A percentile compares a stretch with the other conserved stretches of the same genome.
phyloP scores from a whole-genome alignment of 2,329 filamentous ascomycete species.

The Rutstroemia sydowiana region DNA sequence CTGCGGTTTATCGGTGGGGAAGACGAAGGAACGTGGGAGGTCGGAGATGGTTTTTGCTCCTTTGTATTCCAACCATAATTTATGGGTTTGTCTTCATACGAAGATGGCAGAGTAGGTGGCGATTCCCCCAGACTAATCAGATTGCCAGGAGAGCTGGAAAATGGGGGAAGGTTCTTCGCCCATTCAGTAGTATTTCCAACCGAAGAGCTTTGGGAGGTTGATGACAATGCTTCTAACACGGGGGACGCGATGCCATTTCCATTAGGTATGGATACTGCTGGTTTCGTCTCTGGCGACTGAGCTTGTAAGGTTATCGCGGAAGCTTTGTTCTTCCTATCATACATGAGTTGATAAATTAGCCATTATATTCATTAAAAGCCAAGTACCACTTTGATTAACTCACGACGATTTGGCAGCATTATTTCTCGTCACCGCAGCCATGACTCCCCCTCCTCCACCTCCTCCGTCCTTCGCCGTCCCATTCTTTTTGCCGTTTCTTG shows the following conservation, averaged over 20 bases:
- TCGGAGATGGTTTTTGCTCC: constrained; percentile 25
- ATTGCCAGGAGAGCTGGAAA: constrained; percentile 35
- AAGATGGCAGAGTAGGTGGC: constrained; percentile 33
- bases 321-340: constrained; percentile 10
- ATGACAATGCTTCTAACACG: constrained; percentile 28
- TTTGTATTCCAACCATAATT: constrained; percentile 25
- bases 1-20: constrained; percentile 32
- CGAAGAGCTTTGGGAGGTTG: constrained; percentile 21
- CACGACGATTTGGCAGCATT: constrained; percentile 27
- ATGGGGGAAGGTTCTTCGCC: constrained; percentile 37
- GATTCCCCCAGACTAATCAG: constrained; percentile 38
- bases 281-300: constrained; percentile 25
- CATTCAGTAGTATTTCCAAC: constrained; percentile 33
- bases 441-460: constrained; percentile 18
- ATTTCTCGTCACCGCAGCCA: constrained; percentile 29
- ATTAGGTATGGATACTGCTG: constrained; percentile 18
- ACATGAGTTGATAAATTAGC: constrained; percentile 2
- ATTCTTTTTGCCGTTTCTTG: constrained; percentile 30
- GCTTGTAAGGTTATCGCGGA: constrained; percentile 7
- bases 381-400: constrained; percentile 13
- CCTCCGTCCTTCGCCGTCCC: constrained; percentile 28
- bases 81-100: constrained; percentile 27
- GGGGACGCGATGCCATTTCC: constrained; percentile 23
- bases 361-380: background rate
- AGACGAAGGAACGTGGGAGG: constrained; percentile 23